phyloP scores from a whole-genome alignment of 2,329 filamentous ascomycete species.

The Cladosporium sp. region DNA sequence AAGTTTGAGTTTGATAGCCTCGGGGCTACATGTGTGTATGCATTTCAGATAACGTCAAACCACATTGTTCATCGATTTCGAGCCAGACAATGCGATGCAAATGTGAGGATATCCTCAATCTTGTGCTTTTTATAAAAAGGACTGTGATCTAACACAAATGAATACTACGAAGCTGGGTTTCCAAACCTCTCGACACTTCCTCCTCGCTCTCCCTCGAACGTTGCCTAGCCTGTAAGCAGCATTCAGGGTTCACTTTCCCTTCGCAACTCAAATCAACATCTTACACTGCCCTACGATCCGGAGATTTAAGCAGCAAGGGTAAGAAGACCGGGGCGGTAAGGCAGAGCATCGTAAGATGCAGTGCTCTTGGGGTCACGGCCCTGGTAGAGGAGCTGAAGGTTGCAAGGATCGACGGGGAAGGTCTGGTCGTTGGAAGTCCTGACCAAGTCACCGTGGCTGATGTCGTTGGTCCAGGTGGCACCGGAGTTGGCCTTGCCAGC shows the following conservation, averaged over 20 bases:
- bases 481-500: constrained; percentile 68
- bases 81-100: background rate
- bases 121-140: background rate
- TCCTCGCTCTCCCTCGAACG: background rate
- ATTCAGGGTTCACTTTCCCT: background rate
- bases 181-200: background rate
- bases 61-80: no score
- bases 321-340: constrained; percentile 59
- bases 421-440: constrained; percentile 62
- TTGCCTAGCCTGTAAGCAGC: background rate
- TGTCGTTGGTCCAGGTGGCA: constrained; percentile 66
- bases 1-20: background rate
- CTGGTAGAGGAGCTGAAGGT: constrained; percentile 66
- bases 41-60: no score
- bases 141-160: background rate
- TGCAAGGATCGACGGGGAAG: constrained; percentile 64
- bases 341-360: constrained; percentile 54
- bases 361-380: constrained; percentile 50
- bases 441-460: constrained; percentile 66
- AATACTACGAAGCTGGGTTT: background rate
- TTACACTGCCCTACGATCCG: background rate
- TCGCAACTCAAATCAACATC: background rate
- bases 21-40: no score
- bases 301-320: constrained; percentile 42
- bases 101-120: background rate